Evolutionary conservation across 1,284 basidiomycete species (phyloP).

Genomic region (Sphagnurus paluster): DNA sequence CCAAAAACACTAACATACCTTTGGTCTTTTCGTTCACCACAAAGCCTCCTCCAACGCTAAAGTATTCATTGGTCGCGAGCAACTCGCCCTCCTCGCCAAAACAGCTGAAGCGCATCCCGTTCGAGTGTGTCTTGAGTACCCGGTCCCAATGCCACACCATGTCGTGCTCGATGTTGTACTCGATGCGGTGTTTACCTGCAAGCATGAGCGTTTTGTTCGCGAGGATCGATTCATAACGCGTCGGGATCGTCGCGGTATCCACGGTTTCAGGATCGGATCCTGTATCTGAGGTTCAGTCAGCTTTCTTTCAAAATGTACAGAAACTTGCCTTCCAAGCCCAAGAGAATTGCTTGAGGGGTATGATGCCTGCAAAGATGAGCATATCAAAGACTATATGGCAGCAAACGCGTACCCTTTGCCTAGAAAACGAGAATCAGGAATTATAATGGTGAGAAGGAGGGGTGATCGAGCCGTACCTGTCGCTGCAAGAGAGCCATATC

Average conservation of each 20-base stretch:
- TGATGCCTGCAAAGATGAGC: constrained; percentile 65
- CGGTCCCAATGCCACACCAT: constrained; percentile 92
- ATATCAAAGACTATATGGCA: background rate
- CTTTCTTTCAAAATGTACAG: background rate
- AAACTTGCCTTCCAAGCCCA: constrained; percentile 78
- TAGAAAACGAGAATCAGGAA: constrained; percentile 26
- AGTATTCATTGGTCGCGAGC: constrained; percentile 95
- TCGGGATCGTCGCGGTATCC: constrained; percentile 76
- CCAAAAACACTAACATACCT: constrained; percentile 38
- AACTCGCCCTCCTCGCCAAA: constrained; percentile 83
- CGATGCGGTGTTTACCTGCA: constrained; percentile 72
- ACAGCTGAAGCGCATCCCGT: constrained; percentile 91
- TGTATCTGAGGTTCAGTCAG: constrained; percentile 22
- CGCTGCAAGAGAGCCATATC: constrained; percentile 75
- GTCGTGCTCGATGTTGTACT: constrained; percentile 86
- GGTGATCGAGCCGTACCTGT: constrained; percentile 51
- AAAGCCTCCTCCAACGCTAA: constrained; percentile 89
- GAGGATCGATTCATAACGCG: constrained; percentile 73
- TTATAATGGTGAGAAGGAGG: background rate
- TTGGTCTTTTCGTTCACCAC: constrained; percentile 90
- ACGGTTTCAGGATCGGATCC: constrained; percentile 85
- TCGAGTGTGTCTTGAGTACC: constrained; percentile 80
- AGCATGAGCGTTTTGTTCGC: constrained; percentile 67
- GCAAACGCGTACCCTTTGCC: constrained; percentile 71
- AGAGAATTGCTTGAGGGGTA: constrained; percentile 90